Conservation (phyloP, 495 filamentous ascomycete genomes). For the Daldinia grandis region DNA sequence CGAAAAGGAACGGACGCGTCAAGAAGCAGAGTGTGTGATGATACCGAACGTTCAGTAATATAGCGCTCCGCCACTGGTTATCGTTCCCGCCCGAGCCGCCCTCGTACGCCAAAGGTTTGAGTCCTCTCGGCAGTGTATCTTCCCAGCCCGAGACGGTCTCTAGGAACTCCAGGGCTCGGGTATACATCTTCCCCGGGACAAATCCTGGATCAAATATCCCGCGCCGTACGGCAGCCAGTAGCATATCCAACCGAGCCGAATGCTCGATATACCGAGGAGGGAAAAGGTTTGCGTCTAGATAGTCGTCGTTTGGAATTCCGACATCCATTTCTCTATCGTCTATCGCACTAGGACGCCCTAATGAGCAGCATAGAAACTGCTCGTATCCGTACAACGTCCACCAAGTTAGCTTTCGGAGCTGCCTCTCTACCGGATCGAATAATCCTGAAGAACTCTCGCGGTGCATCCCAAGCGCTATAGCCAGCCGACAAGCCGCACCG, state of each 20-base stretch:
- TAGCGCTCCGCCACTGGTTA: constrained; percentile 43
- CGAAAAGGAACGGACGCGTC: constrained; percentile 46
- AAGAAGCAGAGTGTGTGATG: constrained; percentile 44
- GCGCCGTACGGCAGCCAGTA: constrained; percentile 27
- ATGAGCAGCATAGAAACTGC: constrained; percentile 54
- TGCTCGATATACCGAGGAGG: constrained; percentile 42
- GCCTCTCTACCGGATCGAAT: constrained; percentile 50
- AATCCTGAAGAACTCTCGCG: constrained; percentile 50
- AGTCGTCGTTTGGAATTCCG: constrained; percentile 47
- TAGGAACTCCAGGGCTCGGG: constrained; percentile 45
- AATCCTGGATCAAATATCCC: constrained; percentile 34
- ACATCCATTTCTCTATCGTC: constrained; percentile 54
- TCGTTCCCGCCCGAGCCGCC: constrained; percentile 4
- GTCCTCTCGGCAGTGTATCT: constrained; percentile 45
- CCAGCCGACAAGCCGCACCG: constrained; percentile 54
- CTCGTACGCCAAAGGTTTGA: constrained; percentile 38
- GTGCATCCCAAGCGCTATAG: constrained; percentile 59
- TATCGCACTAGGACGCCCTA: constrained; percentile 58
- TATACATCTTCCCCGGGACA: constrained; percentile 27
- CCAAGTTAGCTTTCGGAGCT: constrained; percentile 58
- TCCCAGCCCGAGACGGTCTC: constrained; percentile 51
- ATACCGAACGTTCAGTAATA: constrained; percentile 48
- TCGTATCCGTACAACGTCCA: constrained; percentile 59
- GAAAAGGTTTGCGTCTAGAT: constrained; percentile 39
- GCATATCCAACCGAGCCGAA: constrained; percentile 33